Evolutionary conservation across 768 basidiomycete species (phyloP).

Genomic region (Hebeloma cylindrosporum): DNA sequence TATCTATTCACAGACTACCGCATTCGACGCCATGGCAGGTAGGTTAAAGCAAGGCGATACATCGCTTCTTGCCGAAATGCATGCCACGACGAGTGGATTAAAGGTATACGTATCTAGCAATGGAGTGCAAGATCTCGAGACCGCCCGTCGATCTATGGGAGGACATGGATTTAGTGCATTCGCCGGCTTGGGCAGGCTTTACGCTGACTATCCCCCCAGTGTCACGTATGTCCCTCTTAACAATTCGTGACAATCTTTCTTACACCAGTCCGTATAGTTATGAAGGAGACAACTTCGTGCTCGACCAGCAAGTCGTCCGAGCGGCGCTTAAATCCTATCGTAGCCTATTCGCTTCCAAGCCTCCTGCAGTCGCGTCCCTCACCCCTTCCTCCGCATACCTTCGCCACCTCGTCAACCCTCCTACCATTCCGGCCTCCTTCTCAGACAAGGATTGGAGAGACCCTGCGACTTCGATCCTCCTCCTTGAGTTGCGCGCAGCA

Average conservation of each 20-base stretch:
- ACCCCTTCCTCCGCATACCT: constrained; percentile 57
- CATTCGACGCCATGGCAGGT: constrained; percentile 49
- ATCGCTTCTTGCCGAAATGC: constrained; percentile 67
- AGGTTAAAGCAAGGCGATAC: constrained; percentile 57
- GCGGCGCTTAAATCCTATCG: constrained; percentile 64
- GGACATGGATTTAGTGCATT: constrained; percentile 77
- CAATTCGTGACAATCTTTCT: background rate
- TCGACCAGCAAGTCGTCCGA: constrained; percentile 73
- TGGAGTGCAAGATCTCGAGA: constrained; percentile 60
- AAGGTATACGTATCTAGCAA: constrained; percentile 58
- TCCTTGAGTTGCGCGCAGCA: constrained; percentile 70
- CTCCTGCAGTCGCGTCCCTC: constrained; percentile 30
- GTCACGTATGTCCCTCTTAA: constrained; percentile 49
- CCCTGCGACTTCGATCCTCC: constrained; percentile 38
- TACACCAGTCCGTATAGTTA: constrained; percentile 39
- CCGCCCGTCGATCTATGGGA: constrained; percentile 68
- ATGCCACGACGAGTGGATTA: constrained; percentile 67
- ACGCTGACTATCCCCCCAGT: constrained; percentile 64
- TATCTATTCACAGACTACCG: constrained; percentile 36
- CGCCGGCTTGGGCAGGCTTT: constrained; percentile 62
- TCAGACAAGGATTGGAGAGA: constrained; percentile 33
- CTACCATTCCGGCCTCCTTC: constrained; percentile 19
- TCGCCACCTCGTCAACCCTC: constrained; percentile 41
- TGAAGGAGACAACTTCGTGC: constrained; percentile 79
- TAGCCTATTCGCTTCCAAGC: constrained; percentile 29